Percentiles rank a stretch among this genome's conserved stretches.
phyloP scores from a whole-genome alignment of 2,329 filamentous ascomycete species.

The Alternaria brassicae region DNA sequence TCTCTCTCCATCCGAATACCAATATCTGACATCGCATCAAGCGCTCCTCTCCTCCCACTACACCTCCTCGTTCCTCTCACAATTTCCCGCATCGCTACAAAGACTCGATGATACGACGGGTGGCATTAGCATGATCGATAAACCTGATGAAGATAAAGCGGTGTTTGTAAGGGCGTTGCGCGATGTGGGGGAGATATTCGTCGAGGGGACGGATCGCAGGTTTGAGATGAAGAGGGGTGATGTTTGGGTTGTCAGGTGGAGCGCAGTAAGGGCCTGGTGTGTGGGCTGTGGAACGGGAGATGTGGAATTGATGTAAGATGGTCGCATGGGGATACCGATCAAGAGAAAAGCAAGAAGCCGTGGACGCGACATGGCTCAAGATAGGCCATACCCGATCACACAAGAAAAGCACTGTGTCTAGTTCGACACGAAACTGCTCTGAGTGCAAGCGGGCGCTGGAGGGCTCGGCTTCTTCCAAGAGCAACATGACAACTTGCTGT shows the following conservation, averaged over 20 bases:
- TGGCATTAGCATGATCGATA: constrained; percentile 90
- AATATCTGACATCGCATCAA: constrained; percentile 86
- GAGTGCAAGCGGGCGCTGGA: background rate
- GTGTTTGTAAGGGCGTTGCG: constrained; percentile 81
- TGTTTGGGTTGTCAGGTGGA: constrained; percentile 66
- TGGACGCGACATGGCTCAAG: background rate
- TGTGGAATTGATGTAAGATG: constrained; percentile 64
- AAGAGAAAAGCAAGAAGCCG: background rate
- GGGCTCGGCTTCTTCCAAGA: background rate
- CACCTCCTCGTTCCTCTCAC: constrained; percentile 79
- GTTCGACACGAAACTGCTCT: background rate
- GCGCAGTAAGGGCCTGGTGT: constrained; percentile 67
- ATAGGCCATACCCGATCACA: background rate
- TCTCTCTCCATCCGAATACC: constrained; percentile 79
- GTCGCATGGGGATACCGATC: background rate
- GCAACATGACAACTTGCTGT: background rate
- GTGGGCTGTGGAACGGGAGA: constrained; percentile 68
- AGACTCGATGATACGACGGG: constrained; percentile 89
- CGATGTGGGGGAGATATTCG: constrained; percentile 62
- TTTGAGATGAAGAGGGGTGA: constrained; percentile 59
- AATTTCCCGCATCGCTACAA: constrained; percentile 80
- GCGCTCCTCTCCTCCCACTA: constrained; percentile 86
- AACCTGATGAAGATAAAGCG: constrained; percentile 79
- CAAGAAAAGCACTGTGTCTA: background rate
- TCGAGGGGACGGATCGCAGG: constrained; percentile 66